Evolutionary conservation across 352 stramenopile species (phyloP).

Genomic region (Achlya hypogyna): DNA sequence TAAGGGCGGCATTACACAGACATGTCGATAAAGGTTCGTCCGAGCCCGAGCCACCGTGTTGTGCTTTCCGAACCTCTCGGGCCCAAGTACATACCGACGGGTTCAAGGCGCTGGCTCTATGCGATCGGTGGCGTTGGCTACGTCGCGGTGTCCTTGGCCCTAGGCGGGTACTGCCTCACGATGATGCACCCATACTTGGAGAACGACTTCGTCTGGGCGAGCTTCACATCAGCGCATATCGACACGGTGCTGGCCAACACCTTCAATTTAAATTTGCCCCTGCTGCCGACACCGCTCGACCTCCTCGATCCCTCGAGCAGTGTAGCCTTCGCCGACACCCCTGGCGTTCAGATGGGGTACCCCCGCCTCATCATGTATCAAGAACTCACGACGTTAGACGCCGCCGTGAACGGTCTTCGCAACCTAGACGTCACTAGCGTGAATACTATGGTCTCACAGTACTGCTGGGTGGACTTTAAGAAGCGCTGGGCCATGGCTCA

Average conservation of each 20-base stretch:
- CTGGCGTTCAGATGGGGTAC: not conserved
- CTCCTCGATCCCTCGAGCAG: too few species aligned
- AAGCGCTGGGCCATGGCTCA: not conserved
- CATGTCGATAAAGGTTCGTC: too few species aligned
- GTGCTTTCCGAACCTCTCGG: too few species aligned
- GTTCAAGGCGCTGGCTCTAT: too few species aligned
- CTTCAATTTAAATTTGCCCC: not conserved
- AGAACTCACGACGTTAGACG: not conserved
- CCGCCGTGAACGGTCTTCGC: not conserved
- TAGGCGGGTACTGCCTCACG: not conserved
- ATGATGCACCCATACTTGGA: not conserved
- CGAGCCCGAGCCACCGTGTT: too few species aligned
- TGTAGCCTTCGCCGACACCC: too few species aligned
- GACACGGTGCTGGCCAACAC: not conserved
- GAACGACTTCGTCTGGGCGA: not conserved
- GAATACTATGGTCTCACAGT: not conserved
- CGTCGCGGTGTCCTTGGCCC: not conserved
- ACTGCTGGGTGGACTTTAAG: constrained; percentile 1
- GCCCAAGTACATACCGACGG: too few species aligned
- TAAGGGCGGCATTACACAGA: too few species aligned
- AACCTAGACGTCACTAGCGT: not conserved
- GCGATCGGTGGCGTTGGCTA: not conserved
- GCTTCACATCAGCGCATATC: not conserved
- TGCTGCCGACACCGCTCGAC: not conserved
- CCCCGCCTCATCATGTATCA: not conserved